Evolutionary conservation across 305 asterid species (phyloP).

Genomic region (Caryopteris hybrid): DNA sequence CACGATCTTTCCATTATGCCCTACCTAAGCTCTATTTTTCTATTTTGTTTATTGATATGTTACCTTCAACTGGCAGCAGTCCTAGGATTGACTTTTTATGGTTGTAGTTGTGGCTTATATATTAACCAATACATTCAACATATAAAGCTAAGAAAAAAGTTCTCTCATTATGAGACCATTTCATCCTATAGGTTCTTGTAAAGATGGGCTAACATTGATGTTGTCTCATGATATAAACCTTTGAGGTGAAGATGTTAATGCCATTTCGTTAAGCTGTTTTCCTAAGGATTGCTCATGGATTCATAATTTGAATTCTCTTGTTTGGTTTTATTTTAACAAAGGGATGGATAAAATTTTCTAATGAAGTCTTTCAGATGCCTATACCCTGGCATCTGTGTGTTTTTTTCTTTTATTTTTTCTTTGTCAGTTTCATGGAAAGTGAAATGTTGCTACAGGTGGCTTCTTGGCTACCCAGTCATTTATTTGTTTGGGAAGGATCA

Average conservation of each 20-base stretch:
- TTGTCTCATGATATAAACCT: not conserved
- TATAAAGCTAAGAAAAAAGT: not conserved
- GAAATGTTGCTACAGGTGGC: slow-evolving; percentile 56
- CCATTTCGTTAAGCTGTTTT: not conserved
- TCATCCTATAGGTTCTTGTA: not conserved
- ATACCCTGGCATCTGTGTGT: not conserved
- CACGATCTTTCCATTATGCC: not conserved
- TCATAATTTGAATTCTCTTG: not conserved
- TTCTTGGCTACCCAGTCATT: slow-evolving; percentile 92
- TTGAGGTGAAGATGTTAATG: not conserved
- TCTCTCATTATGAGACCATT: not conserved
- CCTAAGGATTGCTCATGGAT: not conserved
- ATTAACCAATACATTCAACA: not conserved
- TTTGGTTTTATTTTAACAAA: not conserved
- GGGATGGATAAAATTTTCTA: not conserved
- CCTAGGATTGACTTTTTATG: not conserved
- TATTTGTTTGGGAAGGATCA: slow-evolving; percentile 62
- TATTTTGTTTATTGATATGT: not conserved
- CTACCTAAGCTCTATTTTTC: not conserved
- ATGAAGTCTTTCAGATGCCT: not conserved
- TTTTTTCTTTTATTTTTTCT: not conserved
- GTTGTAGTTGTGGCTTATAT: not conserved
- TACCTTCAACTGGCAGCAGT: not conserved
- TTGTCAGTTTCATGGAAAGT: not conserved
- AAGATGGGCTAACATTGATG: not conserved